Conservation (phyloP, 768 basidiomycete genomes). For the Leucocoprinus birnbaumii region DNA sequence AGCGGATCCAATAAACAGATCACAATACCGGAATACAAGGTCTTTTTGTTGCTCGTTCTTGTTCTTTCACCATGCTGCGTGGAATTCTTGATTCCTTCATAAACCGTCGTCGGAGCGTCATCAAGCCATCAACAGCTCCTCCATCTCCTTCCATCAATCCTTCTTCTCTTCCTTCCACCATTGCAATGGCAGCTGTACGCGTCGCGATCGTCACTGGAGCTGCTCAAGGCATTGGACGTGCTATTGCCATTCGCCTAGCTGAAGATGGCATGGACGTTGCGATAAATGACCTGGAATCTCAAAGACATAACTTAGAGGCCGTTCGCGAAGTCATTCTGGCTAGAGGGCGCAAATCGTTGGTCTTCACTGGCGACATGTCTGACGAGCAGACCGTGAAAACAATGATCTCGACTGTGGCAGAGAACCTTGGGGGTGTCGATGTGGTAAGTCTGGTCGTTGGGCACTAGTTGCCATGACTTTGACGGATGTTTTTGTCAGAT, state of each 20-base stretch:
- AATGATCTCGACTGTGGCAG: conserved; percentile 32
- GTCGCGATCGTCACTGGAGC: conserved; percentile 40
- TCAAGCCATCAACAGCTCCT: neutral
- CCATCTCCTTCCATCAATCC: neutral
- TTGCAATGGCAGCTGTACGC: neutral
- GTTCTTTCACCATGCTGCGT: neutral
- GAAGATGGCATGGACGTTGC: conserved; percentile 37
- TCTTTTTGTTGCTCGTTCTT: neutral
- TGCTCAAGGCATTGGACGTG: conserved; percentile 39
- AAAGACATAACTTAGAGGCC: neutral
- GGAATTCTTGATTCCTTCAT: neutral
- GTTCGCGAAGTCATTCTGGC: neutral
- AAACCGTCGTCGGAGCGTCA: no score
- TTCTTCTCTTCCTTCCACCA: no score
- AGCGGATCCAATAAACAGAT: neutral
- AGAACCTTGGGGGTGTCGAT: conserved; percentile 26
- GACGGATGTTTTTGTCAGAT: conserved; percentile 19
- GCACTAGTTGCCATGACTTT: neutral
- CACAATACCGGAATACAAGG: neutral
- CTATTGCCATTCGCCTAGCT: conserved; percentile 38
- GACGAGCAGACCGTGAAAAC: conserved; percentile 31
- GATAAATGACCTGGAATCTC: conserved; percentile 29
- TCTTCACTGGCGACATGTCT: conserved; percentile 29
- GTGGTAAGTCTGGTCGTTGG: conserved; percentile 16
- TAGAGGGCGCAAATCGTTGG: conserved; percentile 18